Conservation (phyloP, 2,329 filamentous ascomycete genomes). For the Curvularia lunata region DNA sequence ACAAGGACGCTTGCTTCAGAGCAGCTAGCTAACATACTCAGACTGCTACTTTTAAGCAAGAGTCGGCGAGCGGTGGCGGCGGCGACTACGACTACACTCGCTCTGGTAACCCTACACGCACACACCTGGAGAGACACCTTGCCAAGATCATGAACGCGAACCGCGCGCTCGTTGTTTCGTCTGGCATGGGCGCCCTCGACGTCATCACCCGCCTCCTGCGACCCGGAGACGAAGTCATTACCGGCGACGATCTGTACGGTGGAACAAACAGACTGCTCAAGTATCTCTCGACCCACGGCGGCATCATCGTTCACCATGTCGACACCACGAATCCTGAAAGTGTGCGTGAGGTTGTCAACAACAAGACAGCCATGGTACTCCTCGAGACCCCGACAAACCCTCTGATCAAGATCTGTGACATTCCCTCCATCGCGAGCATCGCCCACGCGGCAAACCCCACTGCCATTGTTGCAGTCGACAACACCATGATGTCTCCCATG, state of each 20-base stretch:
- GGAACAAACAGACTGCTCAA: conserved; percentile 93
- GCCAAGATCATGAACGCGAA: conserved; percentile 99
- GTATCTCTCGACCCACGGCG: conserved; percentile 86
- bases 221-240: conserved; percentile 95
- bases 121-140: conserved; percentile 92
- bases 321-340: conserved; percentile 83
- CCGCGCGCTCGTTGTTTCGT: conserved; percentile 89
- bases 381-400: conserved; percentile 98
- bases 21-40: conserved; percentile 44
- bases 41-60: conserved; percentile 97
- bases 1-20: not conserved
- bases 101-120: conserved; percentile 94
- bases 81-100: conserved; percentile 97
- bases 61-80: conserved; percentile 75
- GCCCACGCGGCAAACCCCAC: conserved; percentile 79
- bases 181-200: conserved; percentile 96
- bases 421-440: conserved; percentile 76
- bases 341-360: conserved; percentile 71
- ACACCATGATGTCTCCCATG: conserved; percentile 98
- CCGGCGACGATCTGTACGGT: conserved; percentile 95
- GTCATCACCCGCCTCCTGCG: conserved; percentile 90
- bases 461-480: conserved; percentile 90
- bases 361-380: conserved; percentile 92
- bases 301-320: conserved; percentile 93
- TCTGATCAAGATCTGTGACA: conserved; percentile 96